A percentile compares a stretch with the other conserved stretches of the same genome.
Conservation (phyloP, 192 early-diverging fungal species). For the Martensiomyces pterosporus region DNA sequence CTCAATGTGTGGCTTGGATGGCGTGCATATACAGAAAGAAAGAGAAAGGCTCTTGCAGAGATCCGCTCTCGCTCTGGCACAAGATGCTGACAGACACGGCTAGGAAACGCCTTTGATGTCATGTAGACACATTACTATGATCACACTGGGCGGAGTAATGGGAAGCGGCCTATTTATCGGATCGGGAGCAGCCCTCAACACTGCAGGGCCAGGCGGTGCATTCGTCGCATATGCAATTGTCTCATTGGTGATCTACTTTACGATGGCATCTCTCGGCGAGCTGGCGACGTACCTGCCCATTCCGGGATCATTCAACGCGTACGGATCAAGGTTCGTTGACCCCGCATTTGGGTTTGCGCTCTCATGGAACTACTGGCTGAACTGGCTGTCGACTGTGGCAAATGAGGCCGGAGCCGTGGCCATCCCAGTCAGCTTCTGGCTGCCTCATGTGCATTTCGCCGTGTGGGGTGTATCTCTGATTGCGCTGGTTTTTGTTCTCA, state of each 20-base stretch:
- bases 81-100: no score
- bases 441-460: constrained; percentile 18
- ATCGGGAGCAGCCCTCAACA: constrained; percentile 62
- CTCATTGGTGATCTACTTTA: constrained; percentile 59
- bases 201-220: constrained; percentile 69
- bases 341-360: constrained; percentile 62
- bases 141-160: constrained; percentile 68
- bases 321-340: constrained; percentile 70
- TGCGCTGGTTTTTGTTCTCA: constrained; percentile 58
- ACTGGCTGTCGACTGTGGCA: constrained; percentile 60
- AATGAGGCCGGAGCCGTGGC: constrained; percentile 71
- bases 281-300: constrained; percentile 73
- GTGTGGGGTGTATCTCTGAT: constrained; percentile 49
- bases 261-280: constrained; percentile 73
- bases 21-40: no score
- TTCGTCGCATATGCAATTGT: constrained; percentile 65
- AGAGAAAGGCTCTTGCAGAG: no score
- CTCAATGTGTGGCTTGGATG: no score
- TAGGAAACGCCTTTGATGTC: no score
- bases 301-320: constrained; percentile 70
- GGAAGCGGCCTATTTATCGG: constrained; percentile 80
- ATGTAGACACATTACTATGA: constrained; percentile 52
- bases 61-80: no score
- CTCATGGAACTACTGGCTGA: constrained; percentile 62
- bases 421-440: constrained; percentile 69